These are phyloP conservation scores for Botrytis galanthina DNA, from an alignment of 2,329 filamentous ascomycete genomes.

Conservation along the genomic window DNA sequence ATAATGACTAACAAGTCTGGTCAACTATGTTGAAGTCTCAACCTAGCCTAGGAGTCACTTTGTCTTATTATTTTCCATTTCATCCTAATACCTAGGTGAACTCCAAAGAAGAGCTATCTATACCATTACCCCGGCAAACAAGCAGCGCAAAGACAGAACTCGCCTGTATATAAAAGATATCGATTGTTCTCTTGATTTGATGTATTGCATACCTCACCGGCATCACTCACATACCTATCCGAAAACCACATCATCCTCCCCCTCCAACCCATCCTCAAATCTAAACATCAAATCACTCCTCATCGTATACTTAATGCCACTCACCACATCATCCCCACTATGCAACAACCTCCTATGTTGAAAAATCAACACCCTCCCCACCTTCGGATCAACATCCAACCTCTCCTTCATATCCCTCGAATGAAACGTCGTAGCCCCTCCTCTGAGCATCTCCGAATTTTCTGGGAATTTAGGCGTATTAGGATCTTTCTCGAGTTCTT, in stretches of 20 bases:
- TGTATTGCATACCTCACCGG: slow-evolving; percentile 23
- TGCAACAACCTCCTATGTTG: slow-evolving; percentile 54
- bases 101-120: slow-evolving; percentile 45
- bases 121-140: slow-evolving; percentile 46
- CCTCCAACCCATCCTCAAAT: slow-evolving; percentile 25
- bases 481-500: slow-evolving; percentile 40
- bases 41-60: neutral
- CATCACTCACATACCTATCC: neutral
- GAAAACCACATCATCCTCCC: slow-evolving; percentile 7
- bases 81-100: slow-evolving; percentile 44
- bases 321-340: slow-evolving; percentile 51
- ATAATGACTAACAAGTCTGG: neutral
- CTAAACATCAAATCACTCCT: slow-evolving; percentile 55
- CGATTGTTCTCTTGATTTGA: slow-evolving; percentile 47
- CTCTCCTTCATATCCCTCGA: slow-evolving; percentile 44
- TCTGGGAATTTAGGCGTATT: neutral
- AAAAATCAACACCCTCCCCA: slow-evolving; percentile 59
- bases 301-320: slow-evolving; percentile 56
- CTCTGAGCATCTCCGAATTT: slow-evolving; percentile 9
- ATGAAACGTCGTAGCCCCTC: slow-evolving; percentile 55
- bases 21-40: neutral
- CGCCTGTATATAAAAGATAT: slow-evolving; percentile 45
- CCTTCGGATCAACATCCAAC: slow-evolving; percentile 54
- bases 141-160: slow-evolving; percentile 42
- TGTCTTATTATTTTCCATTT: slow-evolving; percentile 36